Base-by-base conservation (phyloP, 805 yeast genomes). In the Zygotorulaspora florentina region DNA sequence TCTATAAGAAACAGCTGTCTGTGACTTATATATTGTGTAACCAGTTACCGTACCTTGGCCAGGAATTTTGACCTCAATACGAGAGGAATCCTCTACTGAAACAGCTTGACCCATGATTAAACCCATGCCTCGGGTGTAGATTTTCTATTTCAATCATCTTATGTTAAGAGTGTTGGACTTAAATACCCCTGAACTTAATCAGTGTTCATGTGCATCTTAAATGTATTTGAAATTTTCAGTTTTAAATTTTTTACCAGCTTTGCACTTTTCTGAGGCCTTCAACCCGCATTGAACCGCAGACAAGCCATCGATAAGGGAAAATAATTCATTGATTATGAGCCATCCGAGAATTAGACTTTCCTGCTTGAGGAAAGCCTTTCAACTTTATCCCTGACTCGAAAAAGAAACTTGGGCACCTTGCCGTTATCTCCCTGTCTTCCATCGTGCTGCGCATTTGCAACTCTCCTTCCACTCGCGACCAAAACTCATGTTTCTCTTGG, bases 361-460 rank as follows among this genome's bases (percentile, higher is more conserved):
- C 86, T 86, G 87, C 87, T 83, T 0, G 74, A 31, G 16, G 25
- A 20, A 20, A 78, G n/a, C n/a, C n/a, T n/a, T n/a, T n/a, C n/a
- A n/a, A n/a, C n/a, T n/a, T n/a, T n/a, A n/a, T n/a, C n/a, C n/a
- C n/a, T n/a, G n/a, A n/a, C n/a, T n/a, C n/a, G n/a, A n/a, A n/a
- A n/a, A n/a, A n/a, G n/a, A n/a, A n/a, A n/a, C n/a, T n/a, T n/a
- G n/a, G n/a, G n/a, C n/a, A n/a, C n/a, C n/a, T n/a, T n/a, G n/a
- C n/a, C n/a, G n/a, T n/a, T n/a, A n/a, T n/a, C n/a, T n/a, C n/a
- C n/a, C n/a, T n/a, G n/a, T n/a, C n/a, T n/a, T n/a, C n/a, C n/a
- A n/a, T n/a, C n/a, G n/a, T n/a, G n/a, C n/a, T n/a, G n/a, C n/a
- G n/a, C n/a, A n/a, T n/a, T n/a, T n/a, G n/a, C n/a, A n/a, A n/a